Evolutionary conservation across 768 basidiomycete species (phyloP), one percentile per base, ranked within the genome.

Genomic region (Zangia roseola): DNA sequence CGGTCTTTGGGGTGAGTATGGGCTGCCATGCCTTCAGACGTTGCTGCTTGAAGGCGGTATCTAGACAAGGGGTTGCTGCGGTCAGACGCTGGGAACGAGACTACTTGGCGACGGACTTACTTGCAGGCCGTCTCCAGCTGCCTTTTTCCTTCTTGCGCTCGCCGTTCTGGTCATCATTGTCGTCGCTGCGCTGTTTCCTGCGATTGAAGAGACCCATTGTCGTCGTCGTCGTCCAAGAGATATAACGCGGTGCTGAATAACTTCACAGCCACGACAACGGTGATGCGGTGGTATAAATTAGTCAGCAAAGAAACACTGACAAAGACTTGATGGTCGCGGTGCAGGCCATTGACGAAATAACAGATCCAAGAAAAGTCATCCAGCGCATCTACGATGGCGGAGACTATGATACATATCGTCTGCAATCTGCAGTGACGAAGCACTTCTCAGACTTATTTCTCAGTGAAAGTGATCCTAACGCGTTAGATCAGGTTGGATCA

Each of bases 21-120:
- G 97, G 97, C 78, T 99, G 97, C 97, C 97, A 99, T 63, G 97
- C 97, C 75, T 97, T 98, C 65, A 99, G 82, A 47, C 97, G 88
- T 71, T 99, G 97, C 69, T 99, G 97, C 74, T 97, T 98, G 81
- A 97, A 97, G 34, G 94, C 95, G 50, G 94, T 97, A 71, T 97
- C 93, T 97, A 13, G 48, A 14, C 10, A 20, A 36, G 31, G 40
- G 12, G 37, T 38, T 38, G 45, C 54, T 54, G 57, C 52, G 60
- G 55, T 54, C 43, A 51, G 38, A 19, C 43, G 21, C 42, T 17
- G 17, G 42, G 45, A 47, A 44, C 40, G 52, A 39, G 52, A 46
- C 42, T 16, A 37, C 30, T 20, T 24, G 23, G 38, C 39, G 37
- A 3, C 40, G 19, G 33, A 75, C 87, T 57, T 60, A 89, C 91